Percentiles rank a stretch among this genome's conserved stretches.
phyloP scores from a whole-genome alignment of 1,139 yeast species.

The Scheffersomyces quercinus region DNA sequence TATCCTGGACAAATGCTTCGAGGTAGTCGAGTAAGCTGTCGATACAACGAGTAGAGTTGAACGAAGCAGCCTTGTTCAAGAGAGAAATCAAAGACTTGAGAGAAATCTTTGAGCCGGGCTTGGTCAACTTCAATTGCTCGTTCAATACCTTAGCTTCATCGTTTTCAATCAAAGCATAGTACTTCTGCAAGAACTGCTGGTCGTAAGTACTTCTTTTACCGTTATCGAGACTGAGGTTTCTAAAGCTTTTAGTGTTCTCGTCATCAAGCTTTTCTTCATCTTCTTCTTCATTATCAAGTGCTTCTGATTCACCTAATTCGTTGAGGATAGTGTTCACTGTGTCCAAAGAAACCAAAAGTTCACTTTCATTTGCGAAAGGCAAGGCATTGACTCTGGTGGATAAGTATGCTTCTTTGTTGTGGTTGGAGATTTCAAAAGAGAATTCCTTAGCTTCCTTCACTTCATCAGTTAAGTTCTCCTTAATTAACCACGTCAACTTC shows the following conservation, averaged over 20 bases:
- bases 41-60: constrained; percentile 54
- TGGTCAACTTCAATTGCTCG: constrained; percentile 31
- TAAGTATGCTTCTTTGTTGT: constrained; percentile 66
- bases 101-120: constrained; percentile 23
- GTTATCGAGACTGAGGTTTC: constrained; percentile 17
- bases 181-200: constrained; percentile 26
- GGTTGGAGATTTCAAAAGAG: constrained; percentile 45
- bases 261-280: constrained; percentile 4
- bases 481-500: constrained; percentile 47
- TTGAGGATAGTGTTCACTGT: constrained; percentile 56
- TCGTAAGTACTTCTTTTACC: constrained; percentile 28
- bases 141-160: constrained; percentile 49
- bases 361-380: constrained; percentile 74
- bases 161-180: constrained; percentile 33
- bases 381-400: constrained; percentile 70
- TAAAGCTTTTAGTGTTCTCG: constrained; percentile 4
- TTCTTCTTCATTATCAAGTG: constrained; percentile 7
- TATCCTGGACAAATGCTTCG: constrained; percentile 13
- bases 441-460: constrained; percentile 8
- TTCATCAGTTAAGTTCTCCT: constrained; percentile 9
- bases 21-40: constrained; percentile 46
- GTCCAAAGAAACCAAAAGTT: constrained; percentile 54
- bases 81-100: constrained; percentile 53
- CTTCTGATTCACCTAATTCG: constrained; percentile 29
- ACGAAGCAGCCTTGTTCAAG: constrained; percentile 63